Evolutionary conservation across 73 alveolate genomes (phyloP).

Genomic region (Paramecium sonneborni): DNA sequence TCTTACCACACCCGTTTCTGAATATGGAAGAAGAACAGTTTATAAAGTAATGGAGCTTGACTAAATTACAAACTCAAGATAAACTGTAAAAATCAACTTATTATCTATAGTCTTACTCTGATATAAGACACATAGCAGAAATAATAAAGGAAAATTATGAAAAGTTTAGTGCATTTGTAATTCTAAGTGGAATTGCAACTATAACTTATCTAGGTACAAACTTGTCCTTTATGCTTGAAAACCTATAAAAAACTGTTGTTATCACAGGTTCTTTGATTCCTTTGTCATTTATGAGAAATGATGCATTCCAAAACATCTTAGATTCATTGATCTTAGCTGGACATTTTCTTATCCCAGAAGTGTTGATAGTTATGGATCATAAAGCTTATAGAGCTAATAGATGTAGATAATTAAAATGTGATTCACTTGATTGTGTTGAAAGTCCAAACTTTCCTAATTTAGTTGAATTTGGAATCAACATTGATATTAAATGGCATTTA

Average conservation of each 20-base stretch:
- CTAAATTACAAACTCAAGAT: neutral
- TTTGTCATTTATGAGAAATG: slow-evolving; percentile 70
- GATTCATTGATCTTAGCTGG: slow-evolving; percentile 67
- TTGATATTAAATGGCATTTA: slow-evolving; percentile 51
- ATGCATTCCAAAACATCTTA: slow-evolving; percentile 58
- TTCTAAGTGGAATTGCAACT: slow-evolving; percentile 72
- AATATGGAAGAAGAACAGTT: slow-evolving; percentile 17
- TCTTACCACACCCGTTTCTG: slow-evolving; percentile 36
- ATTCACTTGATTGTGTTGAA: slow-evolving; percentile 56
- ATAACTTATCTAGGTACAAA: slow-evolving; percentile 68
- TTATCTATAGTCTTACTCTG: neutral
- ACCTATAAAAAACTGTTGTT: slow-evolving; percentile 67
- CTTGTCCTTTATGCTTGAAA: slow-evolving; percentile 67
- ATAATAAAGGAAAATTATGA: slow-evolving; percentile 65
- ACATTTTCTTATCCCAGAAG: slow-evolving; percentile 63
- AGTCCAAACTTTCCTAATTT: slow-evolving; percentile 63
- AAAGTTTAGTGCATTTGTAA: slow-evolving; percentile 63
- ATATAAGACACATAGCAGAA: slow-evolving; percentile 45
- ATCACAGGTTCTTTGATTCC: slow-evolving; percentile 75
- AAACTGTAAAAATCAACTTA: slow-evolving; percentile 28
- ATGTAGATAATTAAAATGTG: slow-evolving; percentile 47
- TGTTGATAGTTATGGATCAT: slow-evolving; percentile 41
- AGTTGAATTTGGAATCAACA: slow-evolving; percentile 63
- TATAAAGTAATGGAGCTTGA: slow-evolving; percentile 50
- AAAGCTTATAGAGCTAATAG: slow-evolving; percentile 63